A percentile compares a stretch with the other conserved stretches of the same genome.
Conservation (phyloP, 2,329 filamentous ascomycete genomes). For the Zymoseptoria ardabiliae region DNA sequence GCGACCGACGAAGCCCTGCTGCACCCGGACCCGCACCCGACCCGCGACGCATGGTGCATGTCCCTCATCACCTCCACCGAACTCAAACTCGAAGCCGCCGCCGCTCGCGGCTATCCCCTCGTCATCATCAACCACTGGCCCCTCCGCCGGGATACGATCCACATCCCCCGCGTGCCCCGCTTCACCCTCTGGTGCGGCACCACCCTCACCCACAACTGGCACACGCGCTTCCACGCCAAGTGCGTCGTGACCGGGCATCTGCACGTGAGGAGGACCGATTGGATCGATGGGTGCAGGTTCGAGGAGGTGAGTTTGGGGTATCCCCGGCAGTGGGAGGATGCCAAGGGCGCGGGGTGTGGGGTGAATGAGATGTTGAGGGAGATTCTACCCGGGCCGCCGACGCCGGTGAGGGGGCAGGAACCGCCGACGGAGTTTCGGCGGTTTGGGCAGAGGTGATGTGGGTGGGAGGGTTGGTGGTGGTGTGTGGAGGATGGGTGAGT, state of each 20-base stretch:
- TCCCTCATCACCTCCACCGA: conserved; percentile 35
- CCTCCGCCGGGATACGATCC: conserved; percentile 38
- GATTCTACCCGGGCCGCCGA: conserved; percentile 37
- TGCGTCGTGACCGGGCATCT: conserved; percentile 42
- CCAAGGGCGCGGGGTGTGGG: conserved; percentile 35
- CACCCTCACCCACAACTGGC: conserved; percentile 42
- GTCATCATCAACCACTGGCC: conserved; percentile 44
- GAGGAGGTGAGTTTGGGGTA: conserved; percentile 44
- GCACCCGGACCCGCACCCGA: conserved; percentile 39
- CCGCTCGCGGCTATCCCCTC: conserved; percentile 27
- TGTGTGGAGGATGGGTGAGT: background rate
- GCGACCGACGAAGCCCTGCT: conserved; percentile 41
- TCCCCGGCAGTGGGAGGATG: conserved; percentile 41
- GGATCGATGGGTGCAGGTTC: conserved; percentile 41
- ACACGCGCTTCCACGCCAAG: conserved; percentile 39
- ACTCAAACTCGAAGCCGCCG: conserved; percentile 26
- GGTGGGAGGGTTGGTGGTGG: background rate
- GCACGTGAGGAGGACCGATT: conserved; percentile 41
- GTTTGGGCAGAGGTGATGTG: conserved; percentile 4
- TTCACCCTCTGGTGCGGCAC: conserved; percentile 44
- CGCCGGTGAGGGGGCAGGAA: conserved; percentile 25
- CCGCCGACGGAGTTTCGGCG: conserved; percentile 21
- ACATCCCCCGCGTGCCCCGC: conserved; percentile 36
- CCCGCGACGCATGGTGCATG: conserved; percentile 40
- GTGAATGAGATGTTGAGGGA: conserved; percentile 41